Conservation (phyloP, 768 basidiomycete genomes). For the Austroboletus festivus region DNA sequence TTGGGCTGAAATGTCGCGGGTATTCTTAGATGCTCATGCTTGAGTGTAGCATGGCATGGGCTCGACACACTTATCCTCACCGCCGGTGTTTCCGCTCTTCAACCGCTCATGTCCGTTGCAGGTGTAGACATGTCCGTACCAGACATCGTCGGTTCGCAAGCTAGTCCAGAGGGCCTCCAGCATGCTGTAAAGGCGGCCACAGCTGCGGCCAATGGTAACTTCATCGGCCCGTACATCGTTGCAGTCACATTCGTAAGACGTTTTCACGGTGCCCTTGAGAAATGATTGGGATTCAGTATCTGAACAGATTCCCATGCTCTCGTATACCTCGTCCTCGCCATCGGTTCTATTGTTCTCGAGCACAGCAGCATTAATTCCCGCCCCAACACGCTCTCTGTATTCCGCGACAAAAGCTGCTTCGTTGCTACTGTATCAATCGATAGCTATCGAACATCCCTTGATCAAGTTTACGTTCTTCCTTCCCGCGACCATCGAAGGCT, state of each 20-base stretch:
- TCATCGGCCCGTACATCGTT: slow-evolving; percentile 63
- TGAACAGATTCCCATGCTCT: slow-evolving; percentile 71
- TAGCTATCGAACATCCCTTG: slow-evolving; percentile 74
- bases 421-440: slow-evolving; percentile 70
- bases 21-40: background rate
- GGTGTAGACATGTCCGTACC: slow-evolving; percentile 41
- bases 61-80: slow-evolving; percentile 79
- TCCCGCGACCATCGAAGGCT: slow-evolving; percentile 71
- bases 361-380: slow-evolving; percentile 73
- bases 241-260: slow-evolving; percentile 67
- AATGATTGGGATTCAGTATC: background rate
- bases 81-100: slow-evolving; percentile 82
- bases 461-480: slow-evolving; percentile 62
- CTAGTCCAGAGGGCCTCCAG: slow-evolving; percentile 55
- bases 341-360: slow-evolving; percentile 79
- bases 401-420: slow-evolving; percentile 80
- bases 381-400: slow-evolving; percentile 85
- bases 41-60: slow-evolving; percentile 65
- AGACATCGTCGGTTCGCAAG: slow-evolving; percentile 35
- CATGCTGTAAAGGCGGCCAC: slow-evolving; percentile 53
- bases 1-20: background rate
- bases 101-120: slow-evolving; percentile 70
- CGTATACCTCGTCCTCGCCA: slow-evolving; percentile 59
- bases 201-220: slow-evolving; percentile 62
- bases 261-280: background rate